Conservation (phyloP, 176 grass and related monocot species). For the Carex kokanica region DNA sequence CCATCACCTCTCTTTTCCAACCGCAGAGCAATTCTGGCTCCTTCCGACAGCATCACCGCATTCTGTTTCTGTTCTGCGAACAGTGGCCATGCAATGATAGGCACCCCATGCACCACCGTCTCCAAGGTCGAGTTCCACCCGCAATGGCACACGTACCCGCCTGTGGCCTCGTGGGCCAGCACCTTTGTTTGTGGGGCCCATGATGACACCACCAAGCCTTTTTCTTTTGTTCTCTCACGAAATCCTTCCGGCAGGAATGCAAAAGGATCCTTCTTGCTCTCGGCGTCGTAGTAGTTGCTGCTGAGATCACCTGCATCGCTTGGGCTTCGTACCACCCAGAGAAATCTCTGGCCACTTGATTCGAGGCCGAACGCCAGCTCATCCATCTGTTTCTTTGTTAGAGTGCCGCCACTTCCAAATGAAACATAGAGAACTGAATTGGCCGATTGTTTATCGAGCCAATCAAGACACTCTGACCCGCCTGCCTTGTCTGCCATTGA, state of each 20-base stretch:
- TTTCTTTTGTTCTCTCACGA: slow-evolving; percentile 13
- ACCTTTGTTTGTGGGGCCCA: slow-evolving; percentile 42
- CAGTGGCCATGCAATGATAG: slow-evolving; percentile 59
- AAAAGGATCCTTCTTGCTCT: slow-evolving; percentile 16
- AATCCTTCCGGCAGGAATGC: slow-evolving; percentile 44
- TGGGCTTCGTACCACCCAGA: slow-evolving; percentile 51
- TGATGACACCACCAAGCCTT: neutral
- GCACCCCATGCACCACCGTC: slow-evolving; percentile 32
- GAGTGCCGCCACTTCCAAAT: slow-evolving; percentile 57
- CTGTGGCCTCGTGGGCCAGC: slow-evolving; percentile 19
- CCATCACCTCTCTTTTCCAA: neutral
- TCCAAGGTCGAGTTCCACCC: slow-evolving; percentile 68
- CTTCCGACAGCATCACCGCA: slow-evolving; percentile 37
- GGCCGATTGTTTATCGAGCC: slow-evolving; percentile 50
- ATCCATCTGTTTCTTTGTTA: slow-evolving; percentile 31
- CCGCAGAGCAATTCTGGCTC: slow-evolving; percentile 16
- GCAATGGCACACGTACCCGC: slow-evolving; percentile 59
- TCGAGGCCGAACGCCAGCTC: slow-evolving; percentile 53
- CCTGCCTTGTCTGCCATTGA: neutral
- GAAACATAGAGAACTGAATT: slow-evolving; percentile 53
- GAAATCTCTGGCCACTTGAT: slow-evolving; percentile 35
- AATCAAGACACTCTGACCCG: slow-evolving; percentile 19
- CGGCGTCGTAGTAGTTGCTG: neutral
- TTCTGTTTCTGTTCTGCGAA: slow-evolving; percentile 64
- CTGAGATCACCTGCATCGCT: slow-evolving; percentile 22